Percentiles rank a stretch among this genome's conserved stretches.
phyloP scores from a whole-genome alignment of 306 rosid species.

The Quercus bicolor region DNA sequence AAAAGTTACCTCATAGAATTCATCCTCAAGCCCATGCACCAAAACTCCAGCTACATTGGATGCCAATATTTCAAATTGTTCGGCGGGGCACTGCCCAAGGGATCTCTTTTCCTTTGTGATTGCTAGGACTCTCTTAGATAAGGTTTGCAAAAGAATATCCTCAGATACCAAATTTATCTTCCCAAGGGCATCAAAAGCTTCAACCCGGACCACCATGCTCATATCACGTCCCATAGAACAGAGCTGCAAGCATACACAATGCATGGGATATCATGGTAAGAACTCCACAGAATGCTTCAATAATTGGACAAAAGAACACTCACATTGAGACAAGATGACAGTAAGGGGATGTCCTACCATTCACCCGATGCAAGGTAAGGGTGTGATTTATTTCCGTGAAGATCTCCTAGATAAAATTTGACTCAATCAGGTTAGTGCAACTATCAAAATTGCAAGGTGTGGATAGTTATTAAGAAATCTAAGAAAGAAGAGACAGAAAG shows the following conservation, averaged over 20 bases:
- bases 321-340: conserved; percentile 1
- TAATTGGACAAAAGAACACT: conserved; percentile 17
- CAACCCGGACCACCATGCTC: conserved; percentile 74
- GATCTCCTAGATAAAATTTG: conserved; percentile 29
- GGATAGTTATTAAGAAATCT: neutral
- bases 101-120: conserved; percentile 40
- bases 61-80: conserved; percentile 44
- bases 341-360: conserved; percentile 30
- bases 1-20: conserved; percentile 71
- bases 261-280: conserved; percentile 14
- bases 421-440: conserved; percentile 6
- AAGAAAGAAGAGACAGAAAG: neutral
- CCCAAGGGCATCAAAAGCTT: conserved; percentile 61
- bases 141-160: conserved; percentile 75
- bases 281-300: conserved; percentile 11
- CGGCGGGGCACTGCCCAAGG: conserved; percentile 35
- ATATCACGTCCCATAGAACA: conserved; percentile 88
- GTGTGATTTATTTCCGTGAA: conserved; percentile 19
- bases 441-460: neutral
- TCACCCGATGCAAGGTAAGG: conserved; percentile 19
- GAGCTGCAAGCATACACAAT: conserved; percentile 50
- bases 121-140: conserved; percentile 63
- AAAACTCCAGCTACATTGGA: conserved; percentile 70
- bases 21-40: conserved; percentile 95
- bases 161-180: conserved; percentile 61